Evolutionary conservation across 1,139 yeast species (phyloP).

Genomic region (Protomyces arabidopsidicola): DNA sequence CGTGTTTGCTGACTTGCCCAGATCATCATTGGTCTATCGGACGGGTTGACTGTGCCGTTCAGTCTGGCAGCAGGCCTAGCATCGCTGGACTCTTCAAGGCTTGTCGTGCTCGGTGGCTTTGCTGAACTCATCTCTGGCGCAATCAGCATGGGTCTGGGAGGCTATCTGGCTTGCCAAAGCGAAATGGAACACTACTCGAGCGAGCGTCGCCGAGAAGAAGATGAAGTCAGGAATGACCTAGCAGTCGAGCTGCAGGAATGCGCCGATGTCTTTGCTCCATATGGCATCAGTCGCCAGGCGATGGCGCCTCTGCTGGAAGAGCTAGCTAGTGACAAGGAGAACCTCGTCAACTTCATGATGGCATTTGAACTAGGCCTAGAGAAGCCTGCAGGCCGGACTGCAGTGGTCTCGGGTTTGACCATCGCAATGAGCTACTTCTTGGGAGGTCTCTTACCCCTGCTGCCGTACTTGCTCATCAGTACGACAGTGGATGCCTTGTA

Average conservation of each 20-base stretch:
- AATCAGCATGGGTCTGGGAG: conserved; percentile 80
- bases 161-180: conserved; percentile 73
- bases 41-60: conserved; percentile 79
- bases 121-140: conserved; percentile 84
- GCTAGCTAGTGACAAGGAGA: conserved; percentile 56
- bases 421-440: conserved; percentile 70
- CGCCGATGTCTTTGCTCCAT: conserved; percentile 61
- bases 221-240: conserved; percentile 51
- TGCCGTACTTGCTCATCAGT: conserved; percentile 71
- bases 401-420: conserved; percentile 68
- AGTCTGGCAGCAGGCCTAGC: conserved; percentile 79
- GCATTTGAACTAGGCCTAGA: conserved; percentile 67
- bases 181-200: conserved; percentile 61
- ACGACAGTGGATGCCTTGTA: conserved; percentile 73
- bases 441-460: conserved; percentile 75
- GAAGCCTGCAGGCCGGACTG: conserved; percentile 76
- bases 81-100: conserved; percentile 63
- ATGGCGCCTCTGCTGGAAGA: conserved; percentile 57
- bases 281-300: conserved; percentile 64
- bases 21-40: conserved; percentile 70
- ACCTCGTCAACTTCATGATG: conserved; percentile 65
- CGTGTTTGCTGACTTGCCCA: conserved; percentile 35
- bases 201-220: conserved; percentile 59
- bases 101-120: conserved; percentile 79
- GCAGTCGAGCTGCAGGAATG: conserved; percentile 53